Base-by-base conservation (phyloP, 2,329 filamentous ascomycete species). In the Venturia asperata region DNA sequence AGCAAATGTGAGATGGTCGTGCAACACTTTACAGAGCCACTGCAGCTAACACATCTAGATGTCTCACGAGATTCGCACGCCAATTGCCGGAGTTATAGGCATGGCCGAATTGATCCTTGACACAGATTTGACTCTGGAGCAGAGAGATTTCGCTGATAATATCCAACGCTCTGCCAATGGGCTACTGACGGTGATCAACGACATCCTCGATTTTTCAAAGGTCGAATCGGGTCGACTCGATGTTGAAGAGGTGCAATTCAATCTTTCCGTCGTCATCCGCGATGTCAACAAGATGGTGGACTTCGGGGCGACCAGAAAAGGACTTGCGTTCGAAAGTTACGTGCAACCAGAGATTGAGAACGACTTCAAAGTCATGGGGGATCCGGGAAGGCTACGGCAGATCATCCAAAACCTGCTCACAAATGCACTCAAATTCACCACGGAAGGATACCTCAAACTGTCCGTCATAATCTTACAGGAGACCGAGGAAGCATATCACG, bases 131-230 rank as follows among this genome's bases (percentile, higher is more conserved):
- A 81, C 86, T 64, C 80, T 83, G n/a, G 89, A 92, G 69, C 88
- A 91, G 70, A 81, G 83, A 66, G 88, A 92, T 65, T 90, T 86
- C 67, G 87, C 89, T 2, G 87, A 91, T 69, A 91, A 91, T 67
- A 90, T 93, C 7, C 87, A 90, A 70, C 83, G 88, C 63, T 92
- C 89, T 6, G 90, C 88, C 0, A 92, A 93, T 68, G 91, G 89
- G 1, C 78, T 96, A 2, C 79, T 96, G 24, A 93, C 90, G 0
- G 88, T 96, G 49, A 95, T 96, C 75, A 95, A 96, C 71, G 91
- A 96, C 71, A 95, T 95, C 65, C 79, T 96, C 1, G 91, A 95
- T 75, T 92, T 95, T 73, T 94, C 90, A 4, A 95, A 95, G 74
- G 87, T 91, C 1, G 90, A 92, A 72, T 90, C 87, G 10, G 89